Percentiles rank a stretch among this genome's conserved stretches.
These are phyloP conservation scores for Apiospora arundinis DNA, from an alignment of 2,329 filamentous ascomycete genomes.

Conservation along the genomic window DNA sequence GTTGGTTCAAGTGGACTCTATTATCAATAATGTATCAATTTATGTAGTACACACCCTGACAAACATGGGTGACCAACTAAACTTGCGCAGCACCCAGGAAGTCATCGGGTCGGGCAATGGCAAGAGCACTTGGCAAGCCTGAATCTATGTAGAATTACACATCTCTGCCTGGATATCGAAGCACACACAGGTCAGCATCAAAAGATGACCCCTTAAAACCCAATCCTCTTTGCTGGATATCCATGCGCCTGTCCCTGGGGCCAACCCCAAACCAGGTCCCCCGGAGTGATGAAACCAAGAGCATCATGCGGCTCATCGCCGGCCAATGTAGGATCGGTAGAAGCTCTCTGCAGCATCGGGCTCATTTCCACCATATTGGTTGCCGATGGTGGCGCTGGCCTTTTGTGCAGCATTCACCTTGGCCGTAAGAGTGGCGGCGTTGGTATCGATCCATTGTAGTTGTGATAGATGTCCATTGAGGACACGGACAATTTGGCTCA, in stretches of 20 bases:
- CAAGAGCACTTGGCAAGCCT: background rate
- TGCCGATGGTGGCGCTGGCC: constrained; percentile 68
- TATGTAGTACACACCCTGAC: constrained; percentile 6
- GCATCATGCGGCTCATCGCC: constrained; percentile 43
- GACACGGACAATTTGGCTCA: constrained; percentile 94
- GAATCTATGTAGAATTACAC: constrained; percentile 8
- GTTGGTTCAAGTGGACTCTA: background rate
- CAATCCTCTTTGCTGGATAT: background rate
- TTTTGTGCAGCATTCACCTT: constrained; percentile 87
- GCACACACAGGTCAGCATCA: background rate
- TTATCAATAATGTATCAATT: background rate
- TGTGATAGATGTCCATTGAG: constrained; percentile 92
- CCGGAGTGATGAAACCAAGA: background rate
- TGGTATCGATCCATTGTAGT: constrained; percentile 90
- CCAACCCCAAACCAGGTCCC: background rate
- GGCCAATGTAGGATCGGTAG: constrained; percentile 85
- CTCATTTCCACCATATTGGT: constrained; percentile 64
- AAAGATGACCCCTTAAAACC: background rate
- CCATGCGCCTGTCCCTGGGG: constrained; percentile 1
- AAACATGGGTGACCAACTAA: background rate
- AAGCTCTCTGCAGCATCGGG: constrained; percentile 85
- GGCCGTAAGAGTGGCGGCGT: constrained; percentile 78
- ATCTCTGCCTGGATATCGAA: background rate
- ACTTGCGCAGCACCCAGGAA: constrained; percentile 3
- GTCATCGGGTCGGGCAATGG: background rate